A percentile compares a stretch with the other conserved stretches of the same genome.
Conservation (phyloP, 2,329 filamentous ascomycete species). For the Aspergillus fumigatus region DNA sequence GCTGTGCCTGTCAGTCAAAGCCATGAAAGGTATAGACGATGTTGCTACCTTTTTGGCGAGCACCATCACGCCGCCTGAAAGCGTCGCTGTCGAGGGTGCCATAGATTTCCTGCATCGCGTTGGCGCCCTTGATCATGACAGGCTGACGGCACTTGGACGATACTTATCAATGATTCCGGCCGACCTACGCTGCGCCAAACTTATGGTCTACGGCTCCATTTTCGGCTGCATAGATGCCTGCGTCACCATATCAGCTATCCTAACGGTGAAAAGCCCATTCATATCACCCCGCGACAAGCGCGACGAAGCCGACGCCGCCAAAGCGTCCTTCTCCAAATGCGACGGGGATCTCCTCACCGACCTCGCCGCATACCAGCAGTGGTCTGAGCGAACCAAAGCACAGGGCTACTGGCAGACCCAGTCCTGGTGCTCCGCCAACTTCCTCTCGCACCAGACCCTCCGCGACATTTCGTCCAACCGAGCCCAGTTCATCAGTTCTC, state of each 20-base stretch:
- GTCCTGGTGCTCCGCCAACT: constrained; percentile 78
- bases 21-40: constrained; percentile 79
- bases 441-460: constrained; percentile 76
- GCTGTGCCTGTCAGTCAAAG: constrained; percentile 86
- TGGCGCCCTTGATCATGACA: constrained; percentile 80
- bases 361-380: constrained; percentile 75
- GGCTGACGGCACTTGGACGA: constrained; percentile 82
- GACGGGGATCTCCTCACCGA: constrained; percentile 90
- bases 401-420: constrained; percentile 45
- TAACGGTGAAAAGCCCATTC: constrained; percentile 88
- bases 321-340: constrained; percentile 66
- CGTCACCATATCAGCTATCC: constrained; percentile 81
- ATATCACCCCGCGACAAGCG: constrained; percentile 76
- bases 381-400: constrained; percentile 62
- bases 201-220: constrained; percentile 91
- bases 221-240: constrained; percentile 89
- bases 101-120: constrained; percentile 74
- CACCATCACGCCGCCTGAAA: constrained; percentile 84
- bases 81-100: constrained; percentile 78
- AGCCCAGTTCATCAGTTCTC: constrained; percentile 76
- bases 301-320: constrained; percentile 73
- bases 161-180: constrained; percentile 95
- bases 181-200: constrained; percentile 85
- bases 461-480: constrained; percentile 84
- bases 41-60: constrained; percentile 76